Conservation (phyloP, 2,329 filamentous ascomycete species). For the Colletotrichum sp. region DNA sequence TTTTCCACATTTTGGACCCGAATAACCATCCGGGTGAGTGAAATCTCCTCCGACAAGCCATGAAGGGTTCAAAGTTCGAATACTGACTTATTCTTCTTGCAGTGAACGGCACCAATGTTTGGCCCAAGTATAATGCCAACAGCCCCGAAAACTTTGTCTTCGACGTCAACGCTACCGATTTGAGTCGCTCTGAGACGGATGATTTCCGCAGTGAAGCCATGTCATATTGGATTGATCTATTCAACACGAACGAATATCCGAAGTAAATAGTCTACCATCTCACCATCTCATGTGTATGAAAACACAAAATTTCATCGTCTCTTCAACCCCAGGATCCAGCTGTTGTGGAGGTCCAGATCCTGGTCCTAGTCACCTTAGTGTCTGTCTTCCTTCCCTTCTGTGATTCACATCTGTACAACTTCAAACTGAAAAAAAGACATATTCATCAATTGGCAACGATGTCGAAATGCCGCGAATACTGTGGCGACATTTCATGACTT, state of each 20-base stretch:
- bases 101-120: not conserved
- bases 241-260: not conserved
- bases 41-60: not conserved
- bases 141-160: not conserved
- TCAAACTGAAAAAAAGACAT: not conserved
- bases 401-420: not conserved
- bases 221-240: not conserved
- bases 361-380: too few relatives aligned
- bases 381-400: not conserved
- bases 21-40: not conserved
- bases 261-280: not conserved
- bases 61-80: rapidly evolving
- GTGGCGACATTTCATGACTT: not conserved
- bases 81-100: not conserved
- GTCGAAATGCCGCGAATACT: not conserved
- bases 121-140: not conserved
- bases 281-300: too few relatives aligned
- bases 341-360: too few relatives aligned
- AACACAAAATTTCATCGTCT: too few relatives aligned
- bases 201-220: not conserved
- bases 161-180: not conserved
- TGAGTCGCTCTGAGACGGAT: not conserved
- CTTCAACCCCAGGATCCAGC: too few relatives aligned
- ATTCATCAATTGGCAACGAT: not conserved
- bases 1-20: not conserved